Evolutionary conservation across 352 stramenopile species (phyloP), one percentile per base, ranked within the genome.

Genomic region (Pythium rishiriense): DNA sequence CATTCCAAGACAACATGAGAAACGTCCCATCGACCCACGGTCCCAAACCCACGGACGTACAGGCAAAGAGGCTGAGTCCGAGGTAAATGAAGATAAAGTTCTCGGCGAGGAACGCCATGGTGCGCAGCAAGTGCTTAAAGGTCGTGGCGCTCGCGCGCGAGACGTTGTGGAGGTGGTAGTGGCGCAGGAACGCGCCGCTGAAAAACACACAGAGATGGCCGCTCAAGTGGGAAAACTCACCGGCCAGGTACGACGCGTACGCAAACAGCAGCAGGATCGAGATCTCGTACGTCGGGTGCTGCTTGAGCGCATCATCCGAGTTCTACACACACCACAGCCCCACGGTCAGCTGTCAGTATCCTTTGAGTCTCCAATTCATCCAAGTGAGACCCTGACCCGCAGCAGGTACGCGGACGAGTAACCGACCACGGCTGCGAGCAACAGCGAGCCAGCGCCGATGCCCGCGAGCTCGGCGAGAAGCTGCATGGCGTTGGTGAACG

Each of bases 171-270:
- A 78, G 41, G 53, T 81, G 73, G 61, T 81, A 81, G 54, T 81
- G 73, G 43, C 70, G 73, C 29, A 81, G 72, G 33, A 82, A 70
- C 15, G 69, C 71, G 29, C 68, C 87, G 39, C 86, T 96, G 67
- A 98, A 97, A 50, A 98, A 91, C 22, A 98, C 95, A 0, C 85
- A 83, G 19, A 98, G 74, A 21, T 98, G 94, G 26, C 95, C 93
- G 51, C 84, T 94, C 14, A 96, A 67, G 0, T 87, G 56, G 29
- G 78, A 78, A 22, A 87, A 54, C 46, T 94, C 83, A 24, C 74
- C 81, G 0, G 82, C 74, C 47, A 97, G 64, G 58, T 92, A 93
- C 48, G 79, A 89, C 25, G 78, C 74, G 62, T 94, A 92, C 24
- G 76, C 77, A 17, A 79, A 91, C 10, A 94, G 64, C 48, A 94